These are phyloP conservation scores for Sinapis alba DNA, from an alignment of 441 rosid genomes.

Conservation along the genomic window DNA sequence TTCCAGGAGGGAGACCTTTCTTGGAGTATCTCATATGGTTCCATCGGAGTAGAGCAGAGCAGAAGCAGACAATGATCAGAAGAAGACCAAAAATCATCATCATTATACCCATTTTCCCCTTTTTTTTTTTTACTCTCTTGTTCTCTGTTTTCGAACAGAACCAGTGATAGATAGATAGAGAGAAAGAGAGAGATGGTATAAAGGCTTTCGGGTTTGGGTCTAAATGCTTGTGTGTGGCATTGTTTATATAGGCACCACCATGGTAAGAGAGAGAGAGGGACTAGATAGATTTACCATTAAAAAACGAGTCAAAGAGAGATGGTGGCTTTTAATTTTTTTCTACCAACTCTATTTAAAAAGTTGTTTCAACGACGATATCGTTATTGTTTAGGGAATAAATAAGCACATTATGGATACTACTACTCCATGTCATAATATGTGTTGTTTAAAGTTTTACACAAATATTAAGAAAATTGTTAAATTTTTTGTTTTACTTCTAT, in stretches of 20 bases:
- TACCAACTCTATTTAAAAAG: no score
- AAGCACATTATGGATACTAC: no score
- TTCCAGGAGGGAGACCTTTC: slow-evolving; percentile 91
- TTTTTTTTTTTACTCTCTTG: not conserved
- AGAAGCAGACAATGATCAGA: slow-evolving; percentile 53
- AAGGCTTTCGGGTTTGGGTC: slow-evolving; percentile 24
- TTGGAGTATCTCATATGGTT: slow-evolving; percentile 74
- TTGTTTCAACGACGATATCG: no score
- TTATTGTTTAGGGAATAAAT: no score
- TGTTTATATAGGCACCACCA: slow-evolving; percentile 38
- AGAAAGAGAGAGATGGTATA: slow-evolving; percentile 18
- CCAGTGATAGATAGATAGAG: not conserved
- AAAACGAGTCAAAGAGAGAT: not conserved
- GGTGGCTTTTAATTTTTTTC: no score
- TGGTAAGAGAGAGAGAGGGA: no score
- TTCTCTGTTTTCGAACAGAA: slow-evolving; percentile 24
- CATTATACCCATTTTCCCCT: slow-evolving; percentile 54
- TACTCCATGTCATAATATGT: no score
- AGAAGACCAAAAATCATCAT: slow-evolving; percentile 48
- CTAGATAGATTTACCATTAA: no score
- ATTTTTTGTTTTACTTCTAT: no score
- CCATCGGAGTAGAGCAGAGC: slow-evolving; percentile 75
- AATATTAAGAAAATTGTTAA: no score
- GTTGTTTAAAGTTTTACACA: no score
- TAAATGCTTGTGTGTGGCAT: slow-evolving; percentile 24